These are phyloP conservation scores for Solanum tarapatanum DNA, from an alignment of 257 asterid genomes.

Conservation along the genomic window DNA sequence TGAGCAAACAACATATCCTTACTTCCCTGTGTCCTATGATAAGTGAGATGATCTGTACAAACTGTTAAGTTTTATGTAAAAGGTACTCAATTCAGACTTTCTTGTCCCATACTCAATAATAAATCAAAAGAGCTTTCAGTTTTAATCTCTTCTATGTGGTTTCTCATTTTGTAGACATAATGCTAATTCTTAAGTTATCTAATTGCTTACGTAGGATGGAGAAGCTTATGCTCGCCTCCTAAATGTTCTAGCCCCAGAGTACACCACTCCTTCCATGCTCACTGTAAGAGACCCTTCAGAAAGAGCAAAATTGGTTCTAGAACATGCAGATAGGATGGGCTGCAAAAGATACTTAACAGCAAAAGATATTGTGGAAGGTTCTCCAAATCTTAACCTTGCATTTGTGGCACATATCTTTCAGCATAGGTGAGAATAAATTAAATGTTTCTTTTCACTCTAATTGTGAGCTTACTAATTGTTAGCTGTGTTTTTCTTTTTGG, in stretches of 20 bases:
- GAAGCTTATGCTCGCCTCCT: conserved; percentile 90
- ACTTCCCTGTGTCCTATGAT: not conserved
- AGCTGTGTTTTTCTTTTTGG: not conserved
- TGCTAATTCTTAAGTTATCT: not conserved
- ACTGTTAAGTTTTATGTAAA: not conserved
- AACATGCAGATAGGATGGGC: conserved; percentile 85
- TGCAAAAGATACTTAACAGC: conserved; percentile 81
- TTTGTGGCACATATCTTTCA: conserved; percentile 94
- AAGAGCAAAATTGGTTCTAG: conserved; percentile 74
- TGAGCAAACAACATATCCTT: not conserved
- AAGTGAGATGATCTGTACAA: not conserved
- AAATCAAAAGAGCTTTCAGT: not conserved
- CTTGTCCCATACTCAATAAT: not conserved
- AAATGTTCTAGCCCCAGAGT: conserved; percentile 88
- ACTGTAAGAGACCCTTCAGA: conserved; percentile 66
- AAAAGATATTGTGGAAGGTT: conserved; percentile 86
- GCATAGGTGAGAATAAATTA: conserved; percentile 37
- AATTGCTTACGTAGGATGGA: conserved; percentile 57
- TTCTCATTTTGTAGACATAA: not conserved
- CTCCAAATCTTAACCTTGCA: conserved; percentile 77
- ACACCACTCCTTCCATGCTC: conserved; percentile 40
- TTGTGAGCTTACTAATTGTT: not conserved
- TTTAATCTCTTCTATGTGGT: not conserved
- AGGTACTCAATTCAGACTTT: not conserved
- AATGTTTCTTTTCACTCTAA: not conserved